Percentiles rank a stretch among this genome's conserved stretches.
These are phyloP conservation scores for Cutaneotrichosporon cutaneum DNA, from an alignment of 1,284 basidiomycete genomes.

Conservation along the genomic window DNA sequence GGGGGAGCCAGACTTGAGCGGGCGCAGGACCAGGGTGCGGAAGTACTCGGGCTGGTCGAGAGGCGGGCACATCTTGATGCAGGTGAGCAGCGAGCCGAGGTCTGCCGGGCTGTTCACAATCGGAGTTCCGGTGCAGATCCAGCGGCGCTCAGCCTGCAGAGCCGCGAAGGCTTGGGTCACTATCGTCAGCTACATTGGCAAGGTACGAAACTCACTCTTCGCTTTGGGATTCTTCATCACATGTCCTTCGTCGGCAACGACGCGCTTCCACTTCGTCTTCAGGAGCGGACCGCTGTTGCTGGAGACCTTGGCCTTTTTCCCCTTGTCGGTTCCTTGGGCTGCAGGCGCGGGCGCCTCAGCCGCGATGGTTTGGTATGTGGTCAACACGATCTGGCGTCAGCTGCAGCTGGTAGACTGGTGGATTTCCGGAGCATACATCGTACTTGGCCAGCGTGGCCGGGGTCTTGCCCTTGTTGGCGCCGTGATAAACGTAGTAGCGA, in stretches of 20 bases:
- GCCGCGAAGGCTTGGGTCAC: slow-evolving; percentile 68
- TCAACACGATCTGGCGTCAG: slow-evolving; percentile 64
- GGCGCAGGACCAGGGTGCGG: slow-evolving; percentile 70
- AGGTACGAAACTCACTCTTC: slow-evolving; percentile 57
- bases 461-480: slow-evolving; percentile 61
- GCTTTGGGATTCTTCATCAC: slow-evolving; percentile 78
- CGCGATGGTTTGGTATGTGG: slow-evolving; percentile 72
- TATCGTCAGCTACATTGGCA: slow-evolving; percentile 21
- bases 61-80: slow-evolving; percentile 75
- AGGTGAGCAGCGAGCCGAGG: slow-evolving; percentile 77
- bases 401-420: no score
- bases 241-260: slow-evolving; percentile 86
- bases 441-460: slow-evolving; percentile 63
- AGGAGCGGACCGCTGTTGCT: slow-evolving; percentile 59
- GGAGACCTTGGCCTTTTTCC: slow-evolving; percentile 37
- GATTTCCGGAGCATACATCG: slow-evolving; percentile 55
- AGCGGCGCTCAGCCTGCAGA: slow-evolving; percentile 70
- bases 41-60: slow-evolving; percentile 76
- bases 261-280: slow-evolving; percentile 75
- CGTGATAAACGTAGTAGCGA: slow-evolving; percentile 65
- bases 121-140: slow-evolving; percentile 65
- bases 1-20: slow-evolving; percentile 66
- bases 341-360: slow-evolving; percentile 26
- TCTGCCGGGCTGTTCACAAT: slow-evolving; percentile 83
- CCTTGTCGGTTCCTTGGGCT: slow-evolving; percentile 19